Conservation (phyloP, 108 stramenopile genomes). For the Epipyxis sp. region DNA sequence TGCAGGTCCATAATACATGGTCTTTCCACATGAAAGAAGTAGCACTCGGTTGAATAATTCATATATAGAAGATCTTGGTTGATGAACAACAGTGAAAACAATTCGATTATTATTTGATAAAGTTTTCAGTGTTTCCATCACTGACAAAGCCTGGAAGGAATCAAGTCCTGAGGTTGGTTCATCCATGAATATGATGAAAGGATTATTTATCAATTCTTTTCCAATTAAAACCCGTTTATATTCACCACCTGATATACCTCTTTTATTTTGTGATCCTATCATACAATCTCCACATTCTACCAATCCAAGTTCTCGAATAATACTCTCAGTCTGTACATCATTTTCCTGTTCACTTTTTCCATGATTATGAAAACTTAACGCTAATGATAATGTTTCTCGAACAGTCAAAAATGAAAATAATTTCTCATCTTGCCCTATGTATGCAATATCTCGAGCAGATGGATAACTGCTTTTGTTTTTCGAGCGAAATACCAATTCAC, state of each 20-base stretch:
- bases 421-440: constrained; percentile 69
- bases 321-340: constrained; percentile 53
- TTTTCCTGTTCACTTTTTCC: not conserved
- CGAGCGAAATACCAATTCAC: too few species aligned
- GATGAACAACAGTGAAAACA: constrained; percentile 41
- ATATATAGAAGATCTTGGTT: constrained; percentile 13
- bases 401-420: constrained; percentile 76
- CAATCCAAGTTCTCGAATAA: constrained; percentile 59
- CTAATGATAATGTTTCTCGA: constrained; percentile 68
- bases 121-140: constrained; percentile 58
- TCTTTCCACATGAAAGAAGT: not conserved
- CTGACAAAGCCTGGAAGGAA: constrained; percentile 60
- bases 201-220: constrained; percentile 56
- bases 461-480: too few species aligned
- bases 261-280: too few species aligned
- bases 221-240: constrained; percentile 72
- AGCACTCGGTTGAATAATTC: constrained; percentile 12
- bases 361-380: constrained; percentile 6
- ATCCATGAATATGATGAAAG: constrained; percentile 70
- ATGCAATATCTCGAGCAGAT: constrained; percentile 73
- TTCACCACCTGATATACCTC: constrained; percentile 71
- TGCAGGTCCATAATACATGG: constrained; percentile 43
- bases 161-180: constrained; percentile 73
- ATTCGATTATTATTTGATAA: constrained; percentile 61
- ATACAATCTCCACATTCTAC: constrained; percentile 38